Evolutionary conservation across 768 basidiomycete species (phyloP), one percentile per base, ranked within the genome.

Genomic region (Kwoniella botswanensis): DNA sequence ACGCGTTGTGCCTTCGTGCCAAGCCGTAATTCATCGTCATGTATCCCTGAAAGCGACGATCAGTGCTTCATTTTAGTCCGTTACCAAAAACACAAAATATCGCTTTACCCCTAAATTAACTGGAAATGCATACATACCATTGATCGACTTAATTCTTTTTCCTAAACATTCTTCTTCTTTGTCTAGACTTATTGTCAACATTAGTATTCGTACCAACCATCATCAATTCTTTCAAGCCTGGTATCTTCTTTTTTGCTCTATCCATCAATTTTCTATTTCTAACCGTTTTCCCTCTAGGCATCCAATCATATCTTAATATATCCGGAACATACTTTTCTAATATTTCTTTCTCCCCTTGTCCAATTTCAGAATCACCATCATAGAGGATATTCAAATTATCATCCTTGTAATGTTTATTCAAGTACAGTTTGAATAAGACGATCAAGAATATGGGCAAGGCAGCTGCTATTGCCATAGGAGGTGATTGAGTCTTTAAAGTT

Each of bases 401-500:
- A 6, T 46, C 41, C 18, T 71, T 29, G 35, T 53, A 71, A 21
- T 65, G 57, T 35, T 61, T 61, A 3, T 41, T 41, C 12, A 71
- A 53, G 64, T 70, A 69, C 1, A 60, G 24, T n/a, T 73, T 74
- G 62, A 75, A 70, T 12, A 67, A 18, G 5, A 70, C 13, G 6
- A 72, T 67, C 35, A 72, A 29, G 35, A 63, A 17, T 12, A 70
- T 56, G 5, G 76, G 78, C 0, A 71, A 15, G 18, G 70, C 41
- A 35, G 78, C 68, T 1, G 52, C 52, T 26, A 71, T 41, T 35
- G 74, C 64, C 57, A 74, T 68, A 4, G 63, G n/a, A 5, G 72
- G 44, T 17, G 76, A 74, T 56, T 70, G 72, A 12, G 78, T 77
- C 44, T 79, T 79, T 21, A 79, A 64, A 1, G 67, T 60, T 24